Conservation (phyloP, 2,329 filamentous ascomycete species). For the Aureobasidium leucospermi region DNA sequence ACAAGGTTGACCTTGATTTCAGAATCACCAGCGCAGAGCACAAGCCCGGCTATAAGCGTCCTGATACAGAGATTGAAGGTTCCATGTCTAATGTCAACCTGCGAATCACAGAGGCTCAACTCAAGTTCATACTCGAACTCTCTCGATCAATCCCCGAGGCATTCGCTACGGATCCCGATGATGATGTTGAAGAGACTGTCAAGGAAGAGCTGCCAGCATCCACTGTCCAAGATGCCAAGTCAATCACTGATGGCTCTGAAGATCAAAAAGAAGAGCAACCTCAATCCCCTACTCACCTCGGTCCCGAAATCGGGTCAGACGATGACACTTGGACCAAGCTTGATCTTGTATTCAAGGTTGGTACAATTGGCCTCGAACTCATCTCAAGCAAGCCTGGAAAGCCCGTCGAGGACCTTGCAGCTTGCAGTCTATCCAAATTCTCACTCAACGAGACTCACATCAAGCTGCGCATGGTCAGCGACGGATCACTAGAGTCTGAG, state of each 20-base stretch:
- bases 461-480: constrained; percentile 87
- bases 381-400: constrained; percentile 67
- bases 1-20: constrained; percentile 91
- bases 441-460: constrained; percentile 87
- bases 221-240: constrained; percentile 43
- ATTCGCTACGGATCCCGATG: constrained; percentile 67
- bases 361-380: constrained; percentile 81
- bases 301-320: constrained; percentile 62
- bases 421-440: constrained; percentile 84
- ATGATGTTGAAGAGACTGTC: constrained; percentile 62
- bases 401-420: constrained; percentile 70
- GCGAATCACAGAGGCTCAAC: constrained; percentile 78
- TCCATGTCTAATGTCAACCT: constrained; percentile 91
- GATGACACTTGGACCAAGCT: constrained; percentile 82
- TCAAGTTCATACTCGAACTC: constrained; percentile 82
- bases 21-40: constrained; percentile 90
- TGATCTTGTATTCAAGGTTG: constrained; percentile 83
- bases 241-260: constrained; percentile 36
- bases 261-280: constrained; percentile 21
- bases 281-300: constrained; percentile 27
- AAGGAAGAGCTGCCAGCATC: constrained; percentile 62
- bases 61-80: constrained; percentile 86
- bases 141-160: constrained; percentile 81
- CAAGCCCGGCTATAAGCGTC: constrained; percentile 64
- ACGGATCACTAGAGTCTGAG: constrained; percentile 86